Base-by-base conservation (phyloP, 441 rosid genomes). In the Adansonia grandidieri region DNA sequence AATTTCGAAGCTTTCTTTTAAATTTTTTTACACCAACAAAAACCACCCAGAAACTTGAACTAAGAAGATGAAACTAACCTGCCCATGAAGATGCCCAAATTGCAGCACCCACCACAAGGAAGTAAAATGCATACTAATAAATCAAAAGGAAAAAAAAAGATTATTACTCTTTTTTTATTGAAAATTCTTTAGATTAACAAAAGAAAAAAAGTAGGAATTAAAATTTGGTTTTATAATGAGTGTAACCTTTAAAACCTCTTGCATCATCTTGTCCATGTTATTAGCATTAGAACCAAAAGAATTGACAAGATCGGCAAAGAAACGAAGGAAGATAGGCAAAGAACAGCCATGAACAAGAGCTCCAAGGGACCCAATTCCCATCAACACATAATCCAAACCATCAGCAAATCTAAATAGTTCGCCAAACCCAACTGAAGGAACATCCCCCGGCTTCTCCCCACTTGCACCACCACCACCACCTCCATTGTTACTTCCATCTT, bases 41-140 rank as follows among this genome's bases (percentile, higher is more conserved):
- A 73, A 20, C 28, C 13, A 62, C 40, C 83, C 66, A 63, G 13
- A 13, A 56, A 71, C 65, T 9, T 50, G 78, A 69, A 76, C 68
- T 40, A 78, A 53, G 1, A 79, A 81, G 77, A 56, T 72, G 74
- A 50, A 54, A 80, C 73, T 72, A n/a, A 93, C 99, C 99, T 85
- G 99, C 99, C 99, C 99, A 96, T 9, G 99, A 96, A 77, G 99
- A 96, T 28, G 96, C 99, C 99, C 98, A 96, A 76, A 96, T 94
- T 80, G 98, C 97, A 82, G 98, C 99, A 79, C 99, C 99, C 85
- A 94, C 99, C 71, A 96, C 90, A 14, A 96, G 92, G 79, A 96
- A 94, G 88, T 96, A 96, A 78, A 93, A 93, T 62, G 99, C 98
- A 78, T 93, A 96, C 99, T 96, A 24, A 93, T 79, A 84, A 85